A percentile compares a stretch with the other conserved stretches of the same genome.
phyloP scores from a whole-genome alignment of 116 monocot genomes.

The Papilionanthe hybrid region DNA sequence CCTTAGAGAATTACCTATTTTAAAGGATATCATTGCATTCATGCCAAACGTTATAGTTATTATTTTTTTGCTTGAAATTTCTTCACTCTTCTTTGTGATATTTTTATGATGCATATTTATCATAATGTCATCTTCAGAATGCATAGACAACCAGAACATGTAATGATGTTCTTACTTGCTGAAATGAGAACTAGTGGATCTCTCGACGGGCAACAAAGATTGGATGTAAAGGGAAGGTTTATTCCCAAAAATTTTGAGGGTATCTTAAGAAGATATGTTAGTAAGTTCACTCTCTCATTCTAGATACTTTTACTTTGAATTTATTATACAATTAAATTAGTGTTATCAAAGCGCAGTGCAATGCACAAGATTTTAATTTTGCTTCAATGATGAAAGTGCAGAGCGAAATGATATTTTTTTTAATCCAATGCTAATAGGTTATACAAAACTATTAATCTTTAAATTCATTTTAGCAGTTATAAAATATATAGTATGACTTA shows the following conservation, averaged over 20 bases:
- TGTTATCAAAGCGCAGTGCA: no score
- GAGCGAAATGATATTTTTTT: no score
- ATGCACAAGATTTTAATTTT: no score
- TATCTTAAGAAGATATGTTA: conserved; percentile 88
- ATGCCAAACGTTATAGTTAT: not conserved
- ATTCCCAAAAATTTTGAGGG: conserved; percentile 95
- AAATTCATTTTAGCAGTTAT: no score
- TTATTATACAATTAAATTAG: not conserved
- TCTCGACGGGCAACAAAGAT: conserved; percentile 91
- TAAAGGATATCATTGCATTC: not conserved
- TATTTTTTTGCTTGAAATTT: no score
- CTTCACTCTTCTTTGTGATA: no score
- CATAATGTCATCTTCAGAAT: conserved; percentile 42
- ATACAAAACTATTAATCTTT: no score
- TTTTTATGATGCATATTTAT: not conserved
- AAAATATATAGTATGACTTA: no score
- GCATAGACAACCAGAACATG: conserved; percentile 98
- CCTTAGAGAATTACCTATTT: no score
- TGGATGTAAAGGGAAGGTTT: conserved; percentile 92
- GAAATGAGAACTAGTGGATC: conserved; percentile 97
- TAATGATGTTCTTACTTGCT: conserved; percentile 84
- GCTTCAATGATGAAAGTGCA: no score
- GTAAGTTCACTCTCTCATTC: conserved; percentile 40
- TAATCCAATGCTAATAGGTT: no score
- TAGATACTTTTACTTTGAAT: not conserved